Conservation (phyloP, 441 rosid species). For the Iberis amara region DNA sequence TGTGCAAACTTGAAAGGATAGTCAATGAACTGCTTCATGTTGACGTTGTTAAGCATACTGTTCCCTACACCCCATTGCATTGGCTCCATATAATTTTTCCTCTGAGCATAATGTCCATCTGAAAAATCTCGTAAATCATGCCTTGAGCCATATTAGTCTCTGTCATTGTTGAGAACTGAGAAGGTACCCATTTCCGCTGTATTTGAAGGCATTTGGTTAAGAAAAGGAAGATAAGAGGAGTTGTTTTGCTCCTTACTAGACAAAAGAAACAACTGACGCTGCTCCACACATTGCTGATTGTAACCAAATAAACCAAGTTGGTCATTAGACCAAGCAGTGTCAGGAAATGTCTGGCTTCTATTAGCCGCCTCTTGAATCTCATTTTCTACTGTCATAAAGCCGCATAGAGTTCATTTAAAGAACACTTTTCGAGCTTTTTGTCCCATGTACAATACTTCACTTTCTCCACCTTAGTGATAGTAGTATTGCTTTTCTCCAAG, state of each 20-base stretch:
- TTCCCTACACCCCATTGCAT: constrained; percentile 27
- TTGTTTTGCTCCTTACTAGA: constrained; percentile 6
- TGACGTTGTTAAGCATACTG: constrained; percentile 7
- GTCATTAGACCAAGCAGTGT: constrained; percentile 16
- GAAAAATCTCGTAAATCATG: constrained; percentile 20
- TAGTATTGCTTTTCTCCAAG: constrained; percentile 16
- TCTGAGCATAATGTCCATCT: constrained; percentile 23
- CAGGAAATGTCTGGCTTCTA: constrained; percentile 11
- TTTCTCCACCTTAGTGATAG: constrained; percentile 12
- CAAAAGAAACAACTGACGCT: constrained; percentile 25
- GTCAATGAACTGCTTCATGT: neutral
- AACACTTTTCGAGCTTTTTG: constrained; percentile 18
- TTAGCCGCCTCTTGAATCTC: constrained; percentile 29
- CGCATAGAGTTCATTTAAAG: constrained; percentile 20
- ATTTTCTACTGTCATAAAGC: constrained; percentile 9
- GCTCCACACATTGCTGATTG: constrained; percentile 24
- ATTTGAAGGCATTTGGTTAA: constrained; percentile 13
- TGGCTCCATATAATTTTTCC: constrained; percentile 22
- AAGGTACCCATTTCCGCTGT: neutral
- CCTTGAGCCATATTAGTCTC: constrained; percentile 16
- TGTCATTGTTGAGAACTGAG: constrained; percentile 15
- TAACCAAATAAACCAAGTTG: constrained; percentile 25
- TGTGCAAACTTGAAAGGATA: constrained; percentile 18
- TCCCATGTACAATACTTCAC: constrained; percentile 28
- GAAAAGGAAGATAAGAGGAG: constrained; percentile 4